phyloP scores from a whole-genome alignment of 371 early-diverging fungal genomes.

The Mortierella sp. region DNA sequence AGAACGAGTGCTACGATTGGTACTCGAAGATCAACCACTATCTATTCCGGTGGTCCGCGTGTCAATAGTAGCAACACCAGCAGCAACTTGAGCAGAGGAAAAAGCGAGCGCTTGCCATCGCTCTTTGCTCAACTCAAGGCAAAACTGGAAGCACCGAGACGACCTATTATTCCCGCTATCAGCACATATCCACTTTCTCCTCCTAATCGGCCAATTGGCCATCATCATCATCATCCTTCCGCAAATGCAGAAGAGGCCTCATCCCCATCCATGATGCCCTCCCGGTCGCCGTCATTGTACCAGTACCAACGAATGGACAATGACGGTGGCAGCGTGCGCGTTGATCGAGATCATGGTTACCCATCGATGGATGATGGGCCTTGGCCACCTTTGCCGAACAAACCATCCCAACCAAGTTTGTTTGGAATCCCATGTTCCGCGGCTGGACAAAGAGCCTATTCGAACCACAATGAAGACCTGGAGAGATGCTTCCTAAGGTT shows the following conservation, averaged over 20 bases:
- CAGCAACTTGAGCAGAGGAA: no score
- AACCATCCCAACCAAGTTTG: conserved; percentile 1
- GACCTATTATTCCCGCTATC: conserved; percentile 28
- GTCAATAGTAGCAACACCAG: no score
- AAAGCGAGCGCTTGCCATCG: conserved; percentile 18
- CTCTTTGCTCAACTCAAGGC: conserved; percentile 43
- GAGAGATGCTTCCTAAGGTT: conserved; percentile 24
- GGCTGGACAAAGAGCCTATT: conserved; percentile 33
- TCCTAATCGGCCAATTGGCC: not conserved
- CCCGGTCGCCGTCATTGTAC: not conserved
- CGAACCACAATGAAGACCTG: conserved; percentile 17
- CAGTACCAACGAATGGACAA: not conserved
- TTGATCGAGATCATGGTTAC: no score
- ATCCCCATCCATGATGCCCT: not conserved
- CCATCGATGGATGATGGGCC: not conserved
- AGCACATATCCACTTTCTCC: conserved; percentile 18
- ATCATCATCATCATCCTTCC: not conserved
- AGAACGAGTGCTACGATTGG: not conserved
- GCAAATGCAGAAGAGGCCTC: not conserved
- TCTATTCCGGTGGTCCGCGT: conserved; percentile 24
- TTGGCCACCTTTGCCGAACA: not conserved
- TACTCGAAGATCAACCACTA: conserved; percentile 17
- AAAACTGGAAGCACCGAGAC: conserved; percentile 32
- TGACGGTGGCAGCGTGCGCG: no score
- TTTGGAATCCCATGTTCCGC: conserved; percentile 35